These are phyloP conservation scores for Cyberlindnera mrakii DNA, from an alignment of 805 yeast genomes.

Conservation along the genomic window DNA sequence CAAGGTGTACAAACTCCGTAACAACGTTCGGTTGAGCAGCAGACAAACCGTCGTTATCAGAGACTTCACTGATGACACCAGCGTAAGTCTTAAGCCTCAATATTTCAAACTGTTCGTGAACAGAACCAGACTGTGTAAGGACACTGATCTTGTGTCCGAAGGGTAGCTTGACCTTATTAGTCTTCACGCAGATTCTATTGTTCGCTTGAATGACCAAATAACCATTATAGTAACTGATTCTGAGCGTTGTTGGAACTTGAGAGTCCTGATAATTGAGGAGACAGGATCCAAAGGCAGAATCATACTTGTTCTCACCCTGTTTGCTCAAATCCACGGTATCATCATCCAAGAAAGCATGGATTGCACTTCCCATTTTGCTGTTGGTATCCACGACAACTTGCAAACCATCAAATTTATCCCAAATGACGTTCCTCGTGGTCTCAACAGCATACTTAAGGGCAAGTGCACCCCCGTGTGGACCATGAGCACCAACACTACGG, in stretches of 20 bases:
- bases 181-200: constrained; percentile 64
- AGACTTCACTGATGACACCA: constrained; percentile 46
- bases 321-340: constrained; percentile 35
- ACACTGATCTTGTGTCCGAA: constrained; percentile 44
- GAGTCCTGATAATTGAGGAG: constrained; percentile 57
- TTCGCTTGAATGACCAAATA: constrained; percentile 64
- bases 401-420: constrained; percentile 63
- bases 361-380: constrained; percentile 40
- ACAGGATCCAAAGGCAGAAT: constrained; percentile 47
- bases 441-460: constrained; percentile 32
- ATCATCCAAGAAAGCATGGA: constrained; percentile 58
- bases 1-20: constrained; percentile 32
- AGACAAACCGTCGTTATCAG: constrained; percentile 48
- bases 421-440: constrained; percentile 30
- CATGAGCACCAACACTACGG: constrained; percentile 51
- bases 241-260: constrained; percentile 63
- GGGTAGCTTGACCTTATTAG: constrained; percentile 46
- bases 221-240: constrained; percentile 50
- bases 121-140: constrained; percentile 39
- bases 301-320: constrained; percentile 21
- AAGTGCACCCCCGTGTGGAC: constrained; percentile 49
- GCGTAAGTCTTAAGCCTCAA: constrained; percentile 52
- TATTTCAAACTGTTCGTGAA: constrained; percentile 59
- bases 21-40: constrained; percentile 41
- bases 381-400: constrained; percentile 52